A percentile compares a stretch with the other conserved stretches of the same genome.
phyloP scores from a whole-genome alignment of 768 basidiomycete genomes.

The Termitomyces sp. region DNA sequence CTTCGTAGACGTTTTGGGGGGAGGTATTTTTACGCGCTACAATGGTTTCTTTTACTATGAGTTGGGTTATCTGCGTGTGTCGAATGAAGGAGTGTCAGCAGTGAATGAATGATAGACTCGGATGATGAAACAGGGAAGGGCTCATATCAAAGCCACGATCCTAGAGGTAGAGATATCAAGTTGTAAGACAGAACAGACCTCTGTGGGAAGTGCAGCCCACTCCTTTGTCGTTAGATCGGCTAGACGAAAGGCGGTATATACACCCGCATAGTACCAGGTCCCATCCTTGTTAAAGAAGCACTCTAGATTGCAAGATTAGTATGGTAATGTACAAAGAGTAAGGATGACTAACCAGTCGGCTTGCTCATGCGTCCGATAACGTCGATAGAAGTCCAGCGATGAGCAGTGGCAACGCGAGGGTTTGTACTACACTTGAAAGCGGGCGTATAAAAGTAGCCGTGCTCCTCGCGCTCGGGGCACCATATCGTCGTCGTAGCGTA shows the following conservation, averaged over 20 bases:
- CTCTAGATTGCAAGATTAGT: constrained; percentile 36
- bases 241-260: constrained; percentile 64
- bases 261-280: constrained; percentile 83
- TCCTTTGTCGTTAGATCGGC: constrained; percentile 64
- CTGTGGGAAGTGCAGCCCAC: constrained; percentile 62
- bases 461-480: constrained; percentile 82
- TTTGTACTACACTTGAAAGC: constrained; percentile 78
- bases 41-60: constrained; percentile 70
- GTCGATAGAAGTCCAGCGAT: constrained; percentile 70
- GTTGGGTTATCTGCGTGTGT: constrained; percentile 50
- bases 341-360: constrained; percentile 50
- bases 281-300: constrained; percentile 82
- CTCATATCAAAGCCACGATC: constrained; percentile 3
- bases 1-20: constrained; percentile 76
- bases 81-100: neutral
- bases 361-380: constrained; percentile 54
- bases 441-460: constrained; percentile 74
- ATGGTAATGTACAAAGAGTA: neutral
- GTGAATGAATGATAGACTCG: neutral
- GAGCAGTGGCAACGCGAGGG: constrained; percentile 71
- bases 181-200: constrained; percentile 38
- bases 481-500: constrained; percentile 67
- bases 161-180: neutral
- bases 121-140: neutral
- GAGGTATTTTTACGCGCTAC: constrained; percentile 69